Evolutionary conservation across 192 early-diverging fungal species (phyloP), one percentile per base, ranked within the genome.

Genomic region (Rhizophagus prolifer): DNA sequence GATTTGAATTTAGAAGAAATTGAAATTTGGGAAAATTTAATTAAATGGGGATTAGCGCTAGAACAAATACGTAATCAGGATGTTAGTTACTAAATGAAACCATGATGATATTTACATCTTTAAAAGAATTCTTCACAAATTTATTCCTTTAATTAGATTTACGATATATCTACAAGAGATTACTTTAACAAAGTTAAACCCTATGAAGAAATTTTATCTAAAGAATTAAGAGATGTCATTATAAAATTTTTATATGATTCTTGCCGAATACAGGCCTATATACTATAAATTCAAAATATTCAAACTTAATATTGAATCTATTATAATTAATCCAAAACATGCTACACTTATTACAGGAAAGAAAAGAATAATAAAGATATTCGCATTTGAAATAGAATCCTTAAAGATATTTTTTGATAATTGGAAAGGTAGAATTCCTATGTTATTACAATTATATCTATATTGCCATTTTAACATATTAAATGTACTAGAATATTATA

Each of bases 11-110:
- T 54, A 41, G 23, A 76, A 19, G 74, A 76, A 67, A 58, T 76
- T 66, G 25, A 58, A 31, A 36, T 76, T 21, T 76, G 74, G 74
- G n/a, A 76, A 28, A 16, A 28, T 66, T 6, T 67, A 10, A 36
- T 76, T 44, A 65, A 76, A 76, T 76, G 74, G 74, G 74, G 63
- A 16, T 31, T 72, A 9, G 70, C 46, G 21, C 4, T 2, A 44
- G 4, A 30, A 26, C 23, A 26, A 58, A 14, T 16, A 26, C 10
- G 23, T 50, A 3, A 64, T 26, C 5, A 64, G 21, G 2, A 63
- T 19, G 9, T 44, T 10, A 44, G 9, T 44, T 10, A 44, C 41
- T 44, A 44, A 44, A 12, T 44, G 41, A 10, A 12, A 44, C 4
- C 41, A 44, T 2, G 41, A 44, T 12, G 41, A 44, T 2, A 66